Conservation (phyloP, 192 early-diverging fungal genomes). For the Allomyces javanicus region DNA sequence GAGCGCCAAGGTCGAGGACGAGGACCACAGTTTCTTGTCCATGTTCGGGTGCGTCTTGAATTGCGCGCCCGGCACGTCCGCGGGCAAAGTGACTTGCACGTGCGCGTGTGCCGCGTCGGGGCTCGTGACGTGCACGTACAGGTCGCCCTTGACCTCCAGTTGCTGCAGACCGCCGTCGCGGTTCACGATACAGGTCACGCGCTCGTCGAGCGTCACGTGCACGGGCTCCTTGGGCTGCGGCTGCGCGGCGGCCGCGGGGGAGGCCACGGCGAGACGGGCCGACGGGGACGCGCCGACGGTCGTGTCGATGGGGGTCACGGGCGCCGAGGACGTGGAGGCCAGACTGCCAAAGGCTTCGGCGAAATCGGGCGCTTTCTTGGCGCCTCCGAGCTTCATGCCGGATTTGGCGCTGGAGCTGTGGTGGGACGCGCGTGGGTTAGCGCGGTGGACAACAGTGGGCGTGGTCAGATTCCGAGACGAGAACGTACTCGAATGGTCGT, state of each 20-base stretch:
- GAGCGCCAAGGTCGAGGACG: constrained; percentile 48
- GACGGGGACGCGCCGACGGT: neutral
- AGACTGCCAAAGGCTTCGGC: constrained; percentile 3
- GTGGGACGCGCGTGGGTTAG: too few relatives aligned
- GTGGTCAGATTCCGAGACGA: too few relatives aligned
- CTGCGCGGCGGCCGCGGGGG: constrained; percentile 22
- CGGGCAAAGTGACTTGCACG: constrained; percentile 29
- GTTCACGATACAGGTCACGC: constrained; percentile 60
- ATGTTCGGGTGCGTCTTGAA: constrained; percentile 97
- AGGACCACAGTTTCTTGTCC: constrained; percentile 70
- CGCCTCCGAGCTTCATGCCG: constrained; percentile 5
- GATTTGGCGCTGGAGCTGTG: neutral
- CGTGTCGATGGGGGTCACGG: neutral
- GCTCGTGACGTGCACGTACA: constrained; percentile 63
- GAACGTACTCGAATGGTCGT: too few relatives aligned
- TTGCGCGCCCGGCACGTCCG: constrained; percentile 47
- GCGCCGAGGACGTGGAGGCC: constrained; percentile 1
- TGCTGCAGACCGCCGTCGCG: constrained; percentile 78
- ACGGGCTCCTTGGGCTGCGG: constrained; percentile 84
- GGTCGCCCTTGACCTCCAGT: constrained; percentile 84
- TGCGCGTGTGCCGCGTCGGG: constrained; percentile 37
- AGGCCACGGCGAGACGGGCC: constrained; percentile 5
- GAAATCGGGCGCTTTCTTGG: constrained; percentile 1
- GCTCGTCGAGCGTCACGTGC: constrained; percentile 74
- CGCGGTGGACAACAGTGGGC: too few relatives aligned